Evolutionary conservation across 176 grass and related monocot species (phyloP), one percentile per base, ranked within the genome.

Genomic region (Carex scoparia): DNA sequence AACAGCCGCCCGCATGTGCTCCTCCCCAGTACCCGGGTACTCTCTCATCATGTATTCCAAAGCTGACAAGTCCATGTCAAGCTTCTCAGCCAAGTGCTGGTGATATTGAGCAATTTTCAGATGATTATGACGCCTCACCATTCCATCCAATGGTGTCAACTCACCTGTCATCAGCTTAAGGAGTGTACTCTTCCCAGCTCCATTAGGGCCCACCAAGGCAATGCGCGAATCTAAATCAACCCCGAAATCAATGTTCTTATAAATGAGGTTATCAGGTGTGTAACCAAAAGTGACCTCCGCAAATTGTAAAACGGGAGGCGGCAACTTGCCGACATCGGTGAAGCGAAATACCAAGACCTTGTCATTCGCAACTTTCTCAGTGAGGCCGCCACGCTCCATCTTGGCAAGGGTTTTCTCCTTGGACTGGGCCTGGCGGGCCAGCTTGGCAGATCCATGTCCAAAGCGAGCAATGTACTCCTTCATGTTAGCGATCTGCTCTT

Each of bases 371-470:
- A 97, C 88, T 69, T 87, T 94, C 66, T 97, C 94, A 7, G 92
- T 97, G 15, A 97, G 90, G 53, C 94, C 94, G n/a, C 94, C 92
- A 7, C 94, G 90, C 87, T 97, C 94, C 94, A 97, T 97, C 88
- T 97, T 97, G 13, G 92, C 94, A n/a, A 97, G 90, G 14, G 92
- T 97, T 87, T 97, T 97, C 88, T 97, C 94, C 73, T 97, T 97
- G 57, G 92, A 94, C 66, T 97, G 94, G 6, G 94, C 92, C 61
- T 97, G 94, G 15, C 94, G 90, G 16, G 92, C 94, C 60, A 97
- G 87, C 89, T 94, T 97, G 7, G 94, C 94, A 71, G 92, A 97
- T 18, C 94, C 94, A 18, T 97, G 94, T 63, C 94, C 94, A 51
- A 97, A 97, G 10, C 94, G 87, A 28, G 94, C 94, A n/a, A 97